These are phyloP conservation scores for Xylaria venustula DNA, from an alignment of 495 filamentous ascomycete species.

Conservation along the genomic window DNA sequence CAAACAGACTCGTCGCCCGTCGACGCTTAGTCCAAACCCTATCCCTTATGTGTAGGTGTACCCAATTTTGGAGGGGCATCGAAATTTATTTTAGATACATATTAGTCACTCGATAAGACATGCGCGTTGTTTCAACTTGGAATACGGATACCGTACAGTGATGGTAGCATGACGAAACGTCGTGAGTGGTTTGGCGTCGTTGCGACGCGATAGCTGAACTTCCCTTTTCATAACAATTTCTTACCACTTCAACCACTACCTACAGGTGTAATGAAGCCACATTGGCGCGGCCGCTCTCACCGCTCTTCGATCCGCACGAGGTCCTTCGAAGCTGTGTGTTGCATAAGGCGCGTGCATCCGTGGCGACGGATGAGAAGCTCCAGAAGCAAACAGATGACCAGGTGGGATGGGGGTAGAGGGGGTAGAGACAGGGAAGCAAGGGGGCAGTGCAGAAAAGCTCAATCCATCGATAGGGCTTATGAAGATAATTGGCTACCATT, in stretches of 20 bases:
- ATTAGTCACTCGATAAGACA: slow-evolving; percentile 1
- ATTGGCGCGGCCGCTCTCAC: slow-evolving; percentile 6
- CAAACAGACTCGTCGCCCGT: background rate
- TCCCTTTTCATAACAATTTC: background rate
- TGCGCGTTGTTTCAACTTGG: too few relatives aligned
- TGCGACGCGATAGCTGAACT: background rate
- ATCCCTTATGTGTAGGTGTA: background rate
- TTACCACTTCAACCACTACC: background rate
- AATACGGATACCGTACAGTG: too few relatives aligned
- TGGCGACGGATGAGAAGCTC: slow-evolving; percentile 7
- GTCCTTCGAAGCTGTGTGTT: background rate
- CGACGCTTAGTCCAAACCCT: background rate
- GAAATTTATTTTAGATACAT: slow-evolving; percentile 8
- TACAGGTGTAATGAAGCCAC: background rate
- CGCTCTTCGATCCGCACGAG: slow-evolving; percentile 12
- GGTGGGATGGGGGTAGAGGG: background rate
- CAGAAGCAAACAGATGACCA: slow-evolving; percentile 12
- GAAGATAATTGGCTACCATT: slow-evolving; percentile 34
- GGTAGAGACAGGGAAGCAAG: background rate
- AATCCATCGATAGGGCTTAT: background rate
- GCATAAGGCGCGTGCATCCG: slow-evolving; percentile 12
- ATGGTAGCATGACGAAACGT: slow-evolving; percentile 7
- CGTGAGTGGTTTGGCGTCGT: background rate
- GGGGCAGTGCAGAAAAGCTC: slow-evolving; percentile 8
- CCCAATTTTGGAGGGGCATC: slow-evolving; percentile 6